Evolutionary conservation across 805 yeast genomes (phyloP), one percentile per base, ranked within the genome.

Genomic region (Cyberlindnera xylosilytica): DNA sequence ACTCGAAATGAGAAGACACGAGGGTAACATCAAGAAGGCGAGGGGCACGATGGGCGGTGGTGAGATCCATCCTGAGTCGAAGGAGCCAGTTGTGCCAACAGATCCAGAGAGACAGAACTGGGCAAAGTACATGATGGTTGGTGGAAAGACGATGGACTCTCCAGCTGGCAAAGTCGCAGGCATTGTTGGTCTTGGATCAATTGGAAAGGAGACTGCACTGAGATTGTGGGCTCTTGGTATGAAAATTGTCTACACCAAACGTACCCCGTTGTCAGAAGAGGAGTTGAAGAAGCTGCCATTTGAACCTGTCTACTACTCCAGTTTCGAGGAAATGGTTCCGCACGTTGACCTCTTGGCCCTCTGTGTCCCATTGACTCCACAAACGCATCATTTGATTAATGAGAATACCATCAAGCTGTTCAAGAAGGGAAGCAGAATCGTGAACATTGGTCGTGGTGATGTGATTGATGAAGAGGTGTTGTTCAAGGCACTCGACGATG

Each of bases 401-500:
- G 60, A 56, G 26, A 53, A 67, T 1, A 58, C 79, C 1, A 67
- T 85, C 20, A 58, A 61, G 5, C 52, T 65, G 37, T 66, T 83
- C 44, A 69, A 72, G 33, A 64, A 69, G 36, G 81, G 84, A 2
- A 70, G 81, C 15, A 68, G 85, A 41, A 64, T 85, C 22, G 78
- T 85, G 36, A 85, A 85, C 56, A 79, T 85, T 32, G 93, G 93
- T 3, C 69, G 95, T 45, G 95, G 93, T 2, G 52, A 72, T 7
- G 74, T 83, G 27, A 70, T 85, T 41, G 78, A 83, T 51, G 87
- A 81, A 50, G 67, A 73, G 12, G 88, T 78, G 3, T 59, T 85
- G 38, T 65, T 83, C 9, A 68, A 63, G 6, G 89, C 82, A 0
- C 65, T 85, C 43, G 68, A 78, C 41, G 49, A 70, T 5, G 87